Percentiles rank a stretch among this genome's conserved stretches.
These are phyloP conservation scores for Myriosclerotinia curreyana DNA, from an alignment of 2,329 filamentous ascomycete genomes.

Conservation along the genomic window DNA sequence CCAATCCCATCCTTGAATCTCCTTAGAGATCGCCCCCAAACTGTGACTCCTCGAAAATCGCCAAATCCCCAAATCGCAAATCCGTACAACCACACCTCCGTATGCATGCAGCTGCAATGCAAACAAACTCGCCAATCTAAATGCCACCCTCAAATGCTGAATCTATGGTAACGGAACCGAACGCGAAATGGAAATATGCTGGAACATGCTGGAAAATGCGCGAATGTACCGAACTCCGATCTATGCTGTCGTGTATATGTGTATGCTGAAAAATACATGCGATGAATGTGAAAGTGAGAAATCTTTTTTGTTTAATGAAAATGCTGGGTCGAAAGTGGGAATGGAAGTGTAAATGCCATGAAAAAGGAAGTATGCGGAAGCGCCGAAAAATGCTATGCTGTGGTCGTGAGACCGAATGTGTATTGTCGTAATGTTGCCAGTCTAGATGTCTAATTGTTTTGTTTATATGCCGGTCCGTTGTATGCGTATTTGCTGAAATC, in stretches of 20 bases:
- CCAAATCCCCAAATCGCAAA: neutral
- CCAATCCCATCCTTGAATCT: neutral
- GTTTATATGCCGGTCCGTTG: too few relatives aligned
- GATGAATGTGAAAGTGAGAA: neutral
- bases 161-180: neutral
- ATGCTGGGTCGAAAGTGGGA: too few relatives aligned
- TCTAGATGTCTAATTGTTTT: conserved; percentile 5
- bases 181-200: neutral
- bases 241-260: neutral
- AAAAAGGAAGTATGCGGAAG: neutral
- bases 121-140: conserved; percentile 5
- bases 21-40: neutral
- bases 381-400: conserved; percentile 2
- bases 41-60: neutral
- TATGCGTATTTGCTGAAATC: neutral
- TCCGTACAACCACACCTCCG: neutral
- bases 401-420: conserved; percentile 7
- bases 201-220: neutral
- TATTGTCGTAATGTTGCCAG: conserved; percentile 1
- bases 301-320: too few relatives aligned
- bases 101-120: neutral
- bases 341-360: neutral
- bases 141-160: neutral
- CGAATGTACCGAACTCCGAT: neutral
- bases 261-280: conserved; percentile 11